Evolutionary conservation across 1,139 yeast genomes (phyloP), one percentile per base, ranked within the genome.

Genomic region (Diutina neorugosa): DNA sequence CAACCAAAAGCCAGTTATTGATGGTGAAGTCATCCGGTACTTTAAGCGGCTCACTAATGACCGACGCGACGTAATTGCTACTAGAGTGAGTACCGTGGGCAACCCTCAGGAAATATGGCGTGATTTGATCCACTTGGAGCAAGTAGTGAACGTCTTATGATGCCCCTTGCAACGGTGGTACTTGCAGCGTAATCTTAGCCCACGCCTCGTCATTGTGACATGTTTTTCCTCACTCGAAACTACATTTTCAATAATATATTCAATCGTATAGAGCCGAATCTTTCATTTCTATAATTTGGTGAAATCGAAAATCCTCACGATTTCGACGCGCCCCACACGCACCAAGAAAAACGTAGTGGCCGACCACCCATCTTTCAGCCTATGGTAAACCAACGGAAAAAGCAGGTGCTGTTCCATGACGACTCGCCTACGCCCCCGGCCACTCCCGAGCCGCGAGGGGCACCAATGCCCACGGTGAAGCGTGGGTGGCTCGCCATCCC

Each of bases 101-200:
- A 65, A 63, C 54, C 75, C 78, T 0, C 72, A 73, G 52, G 90
- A 84, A 51, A 69, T 84, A 14, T 85, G 89, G 83, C 77, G 78
- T 58, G 91, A 85, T 64, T 66, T 85, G 53, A 77, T 84, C 37
- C 82, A 79, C 58, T 69, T 80, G 52, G 78, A 74, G 53, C 68
- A 69, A 54, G 66, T 66, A 20, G 63, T 72, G 56, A 65, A 64
- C 54, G 65, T 65, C 54, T 55, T 68, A 58, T 69, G 61, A 49
- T 23, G n/a, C 19, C 9, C 12, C 19, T 43, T 2, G n/a, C n/a
- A n/a, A n/a, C n/a, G n/a, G n/a, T n/a, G n/a, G n/a, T n/a, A n/a
- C n/a, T n/a, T n/a, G n/a, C n/a, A n/a, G n/a, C n/a, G 11, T 6
- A 16, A 41, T 41, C 4, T n/a, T 16, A 41, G 4, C 20, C 18